Conservation (phyloP, 352 stramenopile species). For the Globisporangium echinulatum region DNA sequence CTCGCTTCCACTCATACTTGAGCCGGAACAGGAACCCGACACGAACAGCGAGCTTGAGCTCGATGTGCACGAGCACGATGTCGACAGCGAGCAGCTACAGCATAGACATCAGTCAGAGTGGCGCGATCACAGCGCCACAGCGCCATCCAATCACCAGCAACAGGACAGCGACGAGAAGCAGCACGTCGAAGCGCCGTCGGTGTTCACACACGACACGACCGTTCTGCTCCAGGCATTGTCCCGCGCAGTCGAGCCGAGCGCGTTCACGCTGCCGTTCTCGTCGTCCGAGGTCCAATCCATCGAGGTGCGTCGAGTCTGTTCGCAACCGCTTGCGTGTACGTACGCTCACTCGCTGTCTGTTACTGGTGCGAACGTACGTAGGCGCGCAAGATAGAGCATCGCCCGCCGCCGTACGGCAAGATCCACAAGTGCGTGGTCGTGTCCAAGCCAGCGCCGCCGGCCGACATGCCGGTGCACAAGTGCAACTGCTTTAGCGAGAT, state of each 20-base stretch:
- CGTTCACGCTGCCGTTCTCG: constrained; percentile 11
- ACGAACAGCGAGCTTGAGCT: background rate
- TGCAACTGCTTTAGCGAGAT: constrained; percentile 64
- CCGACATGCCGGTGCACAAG: constrained; percentile 60
- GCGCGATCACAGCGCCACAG: background rate
- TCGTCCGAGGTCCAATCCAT: constrained; percentile 8
- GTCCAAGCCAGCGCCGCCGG: constrained; percentile 44
- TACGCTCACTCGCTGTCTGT: background rate
- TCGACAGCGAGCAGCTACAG: background rate
- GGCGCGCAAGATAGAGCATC: constrained; percentile 39
- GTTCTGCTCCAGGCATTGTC: constrained; percentile 25
- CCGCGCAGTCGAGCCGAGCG: background rate
- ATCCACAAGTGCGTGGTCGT: constrained; percentile 74
- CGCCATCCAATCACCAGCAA: background rate
- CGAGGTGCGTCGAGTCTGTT: constrained; percentile 1
- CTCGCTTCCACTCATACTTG: background rate
- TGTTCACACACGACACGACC: constrained; percentile 18
- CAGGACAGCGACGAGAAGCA: background rate
- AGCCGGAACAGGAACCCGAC: background rate
- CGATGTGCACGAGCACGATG: background rate
- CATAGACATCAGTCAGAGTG: background rate
- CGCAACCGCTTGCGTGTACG: no score
- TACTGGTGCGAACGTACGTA: constrained; percentile 1
- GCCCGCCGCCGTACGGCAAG: constrained; percentile 53
- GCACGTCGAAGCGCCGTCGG: background rate